Conservation (phyloP, 2,329 filamentous ascomycete species). For the Sporothrix variecibatus region DNA sequence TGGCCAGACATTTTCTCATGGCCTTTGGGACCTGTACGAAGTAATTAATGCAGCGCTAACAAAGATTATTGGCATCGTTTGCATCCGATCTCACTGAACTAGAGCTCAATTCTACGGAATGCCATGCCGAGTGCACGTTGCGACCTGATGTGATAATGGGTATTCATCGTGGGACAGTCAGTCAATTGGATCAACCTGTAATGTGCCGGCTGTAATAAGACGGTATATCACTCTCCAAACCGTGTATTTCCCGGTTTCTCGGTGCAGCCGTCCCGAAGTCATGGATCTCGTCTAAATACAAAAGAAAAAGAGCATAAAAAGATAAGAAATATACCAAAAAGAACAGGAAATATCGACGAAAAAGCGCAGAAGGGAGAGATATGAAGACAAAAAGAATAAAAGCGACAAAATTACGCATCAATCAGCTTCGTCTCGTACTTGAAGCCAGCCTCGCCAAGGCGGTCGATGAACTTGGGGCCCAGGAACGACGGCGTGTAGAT, state of each 20-base stretch:
- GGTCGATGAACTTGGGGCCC: slow-evolving; percentile 66
- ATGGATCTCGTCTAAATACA: not conserved
- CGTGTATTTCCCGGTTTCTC: not conserved
- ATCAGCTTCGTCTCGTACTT: slow-evolving; percentile 56
- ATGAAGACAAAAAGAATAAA: not conserved
- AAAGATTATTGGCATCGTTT: not conserved
- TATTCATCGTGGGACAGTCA: not conserved
- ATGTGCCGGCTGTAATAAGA: not conserved
- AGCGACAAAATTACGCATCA: slow-evolving; percentile 12
- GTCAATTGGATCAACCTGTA: not conserved
- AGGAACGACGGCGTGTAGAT: slow-evolving; percentile 72
- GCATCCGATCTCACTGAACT: not conserved
- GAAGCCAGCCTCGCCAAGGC: slow-evolving; percentile 62
- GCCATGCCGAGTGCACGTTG: not conserved
- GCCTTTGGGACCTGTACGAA: not conserved
- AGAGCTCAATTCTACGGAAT: not conserved
- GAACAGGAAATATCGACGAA: not conserved
- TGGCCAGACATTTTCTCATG: not conserved
- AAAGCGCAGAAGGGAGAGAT: not conserved
- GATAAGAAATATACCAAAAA: not conserved
- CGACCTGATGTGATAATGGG: not conserved
- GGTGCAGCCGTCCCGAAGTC: not conserved
- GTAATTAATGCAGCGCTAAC: slow-evolving; percentile 6
- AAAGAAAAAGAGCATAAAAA: not conserved
- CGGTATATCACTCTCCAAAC: not conserved